These are phyloP conservation scores for Aspergillus uvarum DNA, from an alignment of 2,329 filamentous ascomycete genomes.

Conservation along the genomic window DNA sequence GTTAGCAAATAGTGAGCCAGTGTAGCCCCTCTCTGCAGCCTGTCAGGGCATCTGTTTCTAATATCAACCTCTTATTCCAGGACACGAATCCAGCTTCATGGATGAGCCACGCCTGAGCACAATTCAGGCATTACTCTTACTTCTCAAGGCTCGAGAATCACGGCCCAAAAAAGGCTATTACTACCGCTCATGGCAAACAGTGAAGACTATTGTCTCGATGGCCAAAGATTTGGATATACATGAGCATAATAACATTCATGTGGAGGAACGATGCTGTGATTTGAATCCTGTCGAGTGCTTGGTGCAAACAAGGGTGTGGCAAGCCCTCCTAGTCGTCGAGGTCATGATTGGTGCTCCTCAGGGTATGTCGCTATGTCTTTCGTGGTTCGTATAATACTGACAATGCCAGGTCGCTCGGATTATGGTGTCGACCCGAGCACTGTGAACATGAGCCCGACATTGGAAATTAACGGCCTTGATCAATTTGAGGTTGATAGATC, in stretches of 20 bases:
- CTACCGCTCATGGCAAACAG: constrained; percentile 94
- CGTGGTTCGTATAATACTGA: constrained; percentile 15
- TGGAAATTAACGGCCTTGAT: constrained; percentile 65
- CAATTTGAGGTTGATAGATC: constrained; percentile 74
- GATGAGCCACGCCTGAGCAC: constrained; percentile 88
- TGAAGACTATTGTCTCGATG: constrained; percentile 90
- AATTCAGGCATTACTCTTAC: constrained; percentile 81
- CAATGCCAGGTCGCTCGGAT: constrained; percentile 67
- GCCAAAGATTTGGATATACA: constrained; percentile 86
- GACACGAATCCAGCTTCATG: constrained; percentile 90
- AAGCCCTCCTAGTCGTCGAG: constrained; percentile 80
- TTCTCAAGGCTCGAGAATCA: constrained; percentile 89
- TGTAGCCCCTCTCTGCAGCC: constrained; percentile 3
- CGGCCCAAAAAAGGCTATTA: constrained; percentile 92
- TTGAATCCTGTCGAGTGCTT: constrained; percentile 72
- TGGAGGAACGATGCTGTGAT: constrained; percentile 68
- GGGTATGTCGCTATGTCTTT: constrained; percentile 55
- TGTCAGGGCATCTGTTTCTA: constrained; percentile 9
- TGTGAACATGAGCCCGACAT: constrained; percentile 70
- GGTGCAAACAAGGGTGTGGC: constrained; percentile 85
- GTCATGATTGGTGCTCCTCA: constrained; percentile 92
- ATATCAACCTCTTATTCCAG: constrained; percentile 48
- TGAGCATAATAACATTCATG: constrained; percentile 79
- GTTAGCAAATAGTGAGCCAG: constrained; percentile 74
- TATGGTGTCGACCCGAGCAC: constrained; percentile 72